Percentiles rank a stretch among this genome's conserved stretches.
phyloP scores from a whole-genome alignment of 352 stramenopile species.

The Albugo candida region DNA sequence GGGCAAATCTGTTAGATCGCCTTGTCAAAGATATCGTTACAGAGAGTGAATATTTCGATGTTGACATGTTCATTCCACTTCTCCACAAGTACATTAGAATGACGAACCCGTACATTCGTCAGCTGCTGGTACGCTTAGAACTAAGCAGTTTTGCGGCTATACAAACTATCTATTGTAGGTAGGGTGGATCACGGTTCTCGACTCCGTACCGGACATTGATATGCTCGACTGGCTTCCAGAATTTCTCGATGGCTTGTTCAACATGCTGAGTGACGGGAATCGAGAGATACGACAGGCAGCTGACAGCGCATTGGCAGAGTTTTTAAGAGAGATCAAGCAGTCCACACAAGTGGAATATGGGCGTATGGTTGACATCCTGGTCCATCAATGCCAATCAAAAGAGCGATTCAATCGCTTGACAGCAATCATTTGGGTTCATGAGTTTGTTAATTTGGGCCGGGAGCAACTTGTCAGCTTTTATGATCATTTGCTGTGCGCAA shows the following conservation, averaged over 20 bases:
- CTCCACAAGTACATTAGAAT: constrained; percentile 98
- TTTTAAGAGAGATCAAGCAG: constrained; percentile 92
- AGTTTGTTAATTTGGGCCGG: constrained; percentile 92
- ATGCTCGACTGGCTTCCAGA: constrained; percentile 97
- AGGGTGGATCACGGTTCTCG: constrained; percentile 97
- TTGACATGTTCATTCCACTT: constrained; percentile 97
- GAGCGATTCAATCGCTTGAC: constrained; percentile 94
- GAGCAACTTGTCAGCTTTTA: constrained; percentile 93
- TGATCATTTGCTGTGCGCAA: constrained; percentile 87
- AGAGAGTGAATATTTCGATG: constrained; percentile 94
- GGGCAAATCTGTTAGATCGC: constrained; percentile 72
- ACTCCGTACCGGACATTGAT: constrained; percentile 97
- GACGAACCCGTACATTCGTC: constrained; percentile 98
- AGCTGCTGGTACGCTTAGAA: constrained; percentile 77
- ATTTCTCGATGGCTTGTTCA: constrained; percentile 98
- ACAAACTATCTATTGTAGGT: constrained; percentile 14
- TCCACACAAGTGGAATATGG: constrained; percentile 94
- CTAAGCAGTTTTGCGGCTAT: neutral
- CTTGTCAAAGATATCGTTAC: constrained; percentile 99
- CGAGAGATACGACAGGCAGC: constrained; percentile 93
- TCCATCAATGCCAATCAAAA: constrained; percentile 93
- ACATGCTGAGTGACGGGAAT: constrained; percentile 99
- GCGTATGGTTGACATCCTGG: constrained; percentile 94
- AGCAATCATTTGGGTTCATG: constrained; percentile 94
- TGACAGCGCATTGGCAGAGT: constrained; percentile 86